Conservation (phyloP, 345 rosid genomes). For the Chamaenerion angustifolium region DNA sequence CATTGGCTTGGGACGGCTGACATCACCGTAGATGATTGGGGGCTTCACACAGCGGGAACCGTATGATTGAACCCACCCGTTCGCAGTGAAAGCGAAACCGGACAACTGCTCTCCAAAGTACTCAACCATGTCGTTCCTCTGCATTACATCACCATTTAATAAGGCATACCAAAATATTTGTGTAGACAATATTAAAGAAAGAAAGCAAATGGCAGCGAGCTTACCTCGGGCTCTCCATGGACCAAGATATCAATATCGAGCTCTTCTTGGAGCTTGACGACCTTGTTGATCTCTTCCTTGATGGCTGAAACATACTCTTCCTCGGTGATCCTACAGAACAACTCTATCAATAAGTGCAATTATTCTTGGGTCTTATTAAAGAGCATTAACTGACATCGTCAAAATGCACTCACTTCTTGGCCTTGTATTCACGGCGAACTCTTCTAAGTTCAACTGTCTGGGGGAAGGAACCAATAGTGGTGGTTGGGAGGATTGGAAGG, state of each 20-base stretch:
- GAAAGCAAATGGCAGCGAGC: background rate
- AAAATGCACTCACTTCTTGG: constrained; percentile 62
- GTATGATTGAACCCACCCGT: constrained; percentile 98
- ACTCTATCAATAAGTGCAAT: constrained; percentile 7
- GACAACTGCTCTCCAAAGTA: too few relatives aligned
- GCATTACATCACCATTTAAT: constrained; percentile 5
- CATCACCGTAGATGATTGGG: constrained; percentile 96
- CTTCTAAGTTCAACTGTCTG: too few relatives aligned
- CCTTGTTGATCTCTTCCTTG: constrained; percentile 84
- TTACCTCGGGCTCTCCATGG: constrained; percentile 98
- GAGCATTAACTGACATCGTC: background rate
- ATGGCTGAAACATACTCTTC: constrained; percentile 70
- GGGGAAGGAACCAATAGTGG: constrained; percentile 27
- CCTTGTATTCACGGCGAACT: constrained; percentile 25
- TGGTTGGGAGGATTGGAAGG: constrained; percentile 53
- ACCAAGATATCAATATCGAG: constrained; percentile 97
- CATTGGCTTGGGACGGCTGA: constrained; percentile 98
- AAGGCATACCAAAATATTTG: too few relatives aligned
- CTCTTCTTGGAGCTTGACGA: constrained; percentile 82
- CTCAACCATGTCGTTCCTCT: constrained; percentile 53
- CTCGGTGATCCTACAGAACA: constrained; percentile 62
- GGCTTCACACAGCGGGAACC: constrained; percentile 99
- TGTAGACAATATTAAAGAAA: background rate
- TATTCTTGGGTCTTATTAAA: constrained; percentile 2
- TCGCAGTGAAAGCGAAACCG: constrained; percentile 3